These are phyloP conservation scores for Diplodia seriata DNA, from an alignment of 2,329 filamentous ascomycete species.

Conservation along the genomic window DNA sequence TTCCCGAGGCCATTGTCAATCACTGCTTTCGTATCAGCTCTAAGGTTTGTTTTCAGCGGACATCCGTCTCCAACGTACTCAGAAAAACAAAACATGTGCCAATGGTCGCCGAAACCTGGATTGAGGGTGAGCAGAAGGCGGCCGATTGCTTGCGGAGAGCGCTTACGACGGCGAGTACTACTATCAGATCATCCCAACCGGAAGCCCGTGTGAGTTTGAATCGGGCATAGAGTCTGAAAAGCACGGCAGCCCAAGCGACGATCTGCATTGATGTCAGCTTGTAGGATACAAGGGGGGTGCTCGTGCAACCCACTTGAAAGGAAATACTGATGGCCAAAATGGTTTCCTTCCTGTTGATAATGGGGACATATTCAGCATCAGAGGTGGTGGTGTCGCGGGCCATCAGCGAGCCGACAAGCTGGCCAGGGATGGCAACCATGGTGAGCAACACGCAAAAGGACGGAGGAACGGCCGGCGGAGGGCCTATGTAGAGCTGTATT, in stretches of 20 bases:
- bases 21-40: conserved; percentile 39
- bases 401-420: neutral
- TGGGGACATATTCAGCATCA: neutral
- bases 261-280: conserved; percentile 34
- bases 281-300: too few species aligned
- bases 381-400: neutral
- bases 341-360: conserved; percentile 21
- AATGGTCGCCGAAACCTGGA: conserved; percentile 38
- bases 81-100: conserved; percentile 43
- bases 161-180: conserved; percentile 41
- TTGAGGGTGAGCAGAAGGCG: neutral
- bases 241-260: conserved; percentile 41
- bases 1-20: conserved; percentile 44
- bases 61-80: conserved; percentile 38
- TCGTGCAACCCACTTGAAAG: conserved; percentile 7
- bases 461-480: neutral
- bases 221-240: conserved; percentile 44
- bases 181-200: conserved; percentile 48
- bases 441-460: neutral
- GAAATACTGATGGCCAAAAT: conserved; percentile 20
- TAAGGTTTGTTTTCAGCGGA: neutral
- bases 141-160: neutral
- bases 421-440: conserved; percentile 9
- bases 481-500: conserved; percentile 9
- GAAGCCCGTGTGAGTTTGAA: conserved; percentile 39